A percentile compares a stretch with the other conserved stretches of the same genome.
These are phyloP conservation scores for Kuraishia hungarica DNA, from an alignment of 805 yeast genomes.

Conservation along the genomic window DNA sequence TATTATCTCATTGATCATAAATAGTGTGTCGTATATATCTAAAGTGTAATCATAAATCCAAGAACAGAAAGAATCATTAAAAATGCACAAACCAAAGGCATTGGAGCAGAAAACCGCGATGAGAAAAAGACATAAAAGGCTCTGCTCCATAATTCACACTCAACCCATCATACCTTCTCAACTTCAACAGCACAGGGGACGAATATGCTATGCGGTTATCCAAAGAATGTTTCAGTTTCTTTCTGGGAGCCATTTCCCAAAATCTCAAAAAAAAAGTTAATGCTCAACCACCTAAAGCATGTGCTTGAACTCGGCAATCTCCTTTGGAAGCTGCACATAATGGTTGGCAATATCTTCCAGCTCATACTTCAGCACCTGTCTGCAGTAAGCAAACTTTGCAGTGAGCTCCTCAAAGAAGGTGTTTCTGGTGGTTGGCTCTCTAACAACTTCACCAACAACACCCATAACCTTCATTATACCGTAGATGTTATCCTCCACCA, in stretches of 20 bases:
- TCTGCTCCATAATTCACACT: background rate
- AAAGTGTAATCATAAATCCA: background rate
- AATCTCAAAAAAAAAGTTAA: background rate
- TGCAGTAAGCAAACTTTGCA: conserved; percentile 18
- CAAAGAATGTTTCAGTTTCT: background rate
- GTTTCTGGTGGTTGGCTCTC: background rate
- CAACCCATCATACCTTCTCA: background rate
- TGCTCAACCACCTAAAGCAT: background rate
- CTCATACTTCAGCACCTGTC: conserved; percentile 21
- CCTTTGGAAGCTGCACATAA: conserved; percentile 23
- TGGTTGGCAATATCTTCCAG: conserved; percentile 25
- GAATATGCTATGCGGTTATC: background rate
- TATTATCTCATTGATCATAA: background rate
- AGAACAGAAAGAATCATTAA: background rate
- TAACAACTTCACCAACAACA: conserved; percentile 1
- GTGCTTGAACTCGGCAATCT: conserved; percentile 18
- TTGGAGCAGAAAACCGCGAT: no score
- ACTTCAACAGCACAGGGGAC: no score
- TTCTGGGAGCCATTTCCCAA: background rate
- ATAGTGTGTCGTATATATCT: background rate
- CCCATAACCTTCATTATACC: conserved; percentile 22
- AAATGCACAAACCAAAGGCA: background rate
- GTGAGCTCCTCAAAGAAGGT: conserved; percentile 6
- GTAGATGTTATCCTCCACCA: conserved; percentile 23
- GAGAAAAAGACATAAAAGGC: no score